These are phyloP conservation scores for Schizosaccharomyces cryophilus DNA, from an alignment of 805 yeast species.

Conservation along the genomic window DNA sequence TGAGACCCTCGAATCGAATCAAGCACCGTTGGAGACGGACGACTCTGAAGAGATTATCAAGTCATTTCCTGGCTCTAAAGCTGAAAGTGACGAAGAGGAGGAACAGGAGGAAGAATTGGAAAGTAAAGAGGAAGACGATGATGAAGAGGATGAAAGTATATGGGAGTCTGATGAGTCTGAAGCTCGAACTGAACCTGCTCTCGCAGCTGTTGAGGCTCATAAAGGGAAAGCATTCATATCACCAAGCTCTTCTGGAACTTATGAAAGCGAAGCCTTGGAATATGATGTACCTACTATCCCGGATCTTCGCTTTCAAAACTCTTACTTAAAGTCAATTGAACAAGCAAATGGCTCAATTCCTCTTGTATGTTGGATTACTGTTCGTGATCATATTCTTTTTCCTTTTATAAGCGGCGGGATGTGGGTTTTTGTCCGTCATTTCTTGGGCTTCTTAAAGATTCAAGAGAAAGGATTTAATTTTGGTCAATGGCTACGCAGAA, in stretches of 20 bases:
- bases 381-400: not conserved
- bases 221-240: not conserved
- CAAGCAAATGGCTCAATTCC: not conserved
- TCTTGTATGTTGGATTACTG: not conserved
- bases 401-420: not conserved
- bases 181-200: not conserved
- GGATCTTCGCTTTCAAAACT: not conserved
- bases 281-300: not conserved
- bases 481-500: not conserved
- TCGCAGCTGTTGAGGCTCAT: not conserved
- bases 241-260: not conserved
- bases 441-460: not conserved
- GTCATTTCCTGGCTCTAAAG: too few relatives aligned
- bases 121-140: not conserved
- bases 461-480: not conserved
- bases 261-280: not conserved
- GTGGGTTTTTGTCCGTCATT: not conserved
- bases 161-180: not conserved
- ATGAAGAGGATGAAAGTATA: not conserved
- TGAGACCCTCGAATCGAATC: not conserved
- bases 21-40: too few relatives aligned
- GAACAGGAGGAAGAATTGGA: too few relatives aligned
- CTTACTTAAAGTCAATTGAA: not conserved
- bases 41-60: too few relatives aligned
- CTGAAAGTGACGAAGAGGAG: too few relatives aligned